Conservation (phyloP, 805 yeast genomes). For the Candida ovalis region DNA sequence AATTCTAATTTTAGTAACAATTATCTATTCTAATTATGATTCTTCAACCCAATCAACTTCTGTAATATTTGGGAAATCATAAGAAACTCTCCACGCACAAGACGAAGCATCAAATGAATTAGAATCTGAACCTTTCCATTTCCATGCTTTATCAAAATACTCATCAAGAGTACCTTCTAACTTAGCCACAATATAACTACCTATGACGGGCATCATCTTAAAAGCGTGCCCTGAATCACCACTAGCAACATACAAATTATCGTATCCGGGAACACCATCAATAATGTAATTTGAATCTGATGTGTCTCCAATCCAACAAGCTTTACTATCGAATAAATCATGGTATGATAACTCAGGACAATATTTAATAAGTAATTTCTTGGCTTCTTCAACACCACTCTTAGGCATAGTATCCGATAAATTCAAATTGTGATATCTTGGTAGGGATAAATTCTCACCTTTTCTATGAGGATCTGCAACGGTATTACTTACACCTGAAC, state of each 20-base stretch:
- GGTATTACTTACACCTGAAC: slow-evolving; percentile 29
- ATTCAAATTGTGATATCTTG: slow-evolving; percentile 33
- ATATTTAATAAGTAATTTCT: slow-evolving; percentile 29
- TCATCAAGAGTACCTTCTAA: slow-evolving; percentile 28
- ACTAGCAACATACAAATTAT: slow-evolving; percentile 37
- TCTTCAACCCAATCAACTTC: slow-evolving; percentile 1
- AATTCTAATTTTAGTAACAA: too few relatives aligned
- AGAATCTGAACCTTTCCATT: slow-evolving; percentile 26
- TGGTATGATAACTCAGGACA: slow-evolving; percentile 40
- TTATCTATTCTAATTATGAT: too few relatives aligned
- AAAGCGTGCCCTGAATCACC: slow-evolving; percentile 50
- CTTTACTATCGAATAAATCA: slow-evolving; percentile 31
- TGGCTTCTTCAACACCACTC: slow-evolving; percentile 29
- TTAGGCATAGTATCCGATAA: slow-evolving; percentile 37
- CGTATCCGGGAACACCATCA: slow-evolving; percentile 33
- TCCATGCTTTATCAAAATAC: slow-evolving; percentile 28
- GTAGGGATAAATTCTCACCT: slow-evolving; percentile 30
- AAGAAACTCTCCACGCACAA: slow-evolving; percentile 18
- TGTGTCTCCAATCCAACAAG: slow-evolving; percentile 41
- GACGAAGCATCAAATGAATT: slow-evolving; percentile 17
- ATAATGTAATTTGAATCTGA: slow-evolving; percentile 38
- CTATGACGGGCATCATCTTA: slow-evolving; percentile 44
- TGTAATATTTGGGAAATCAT: slow-evolving; percentile 2
- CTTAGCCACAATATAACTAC: slow-evolving; percentile 36
- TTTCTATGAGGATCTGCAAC: slow-evolving; percentile 18